A percentile compares a stretch with the other conserved stretches of the same genome.
These are phyloP conservation scores for Epichloe amarillans DNA, from an alignment of 2,329 filamentous ascomycete genomes.

Conservation along the genomic window DNA sequence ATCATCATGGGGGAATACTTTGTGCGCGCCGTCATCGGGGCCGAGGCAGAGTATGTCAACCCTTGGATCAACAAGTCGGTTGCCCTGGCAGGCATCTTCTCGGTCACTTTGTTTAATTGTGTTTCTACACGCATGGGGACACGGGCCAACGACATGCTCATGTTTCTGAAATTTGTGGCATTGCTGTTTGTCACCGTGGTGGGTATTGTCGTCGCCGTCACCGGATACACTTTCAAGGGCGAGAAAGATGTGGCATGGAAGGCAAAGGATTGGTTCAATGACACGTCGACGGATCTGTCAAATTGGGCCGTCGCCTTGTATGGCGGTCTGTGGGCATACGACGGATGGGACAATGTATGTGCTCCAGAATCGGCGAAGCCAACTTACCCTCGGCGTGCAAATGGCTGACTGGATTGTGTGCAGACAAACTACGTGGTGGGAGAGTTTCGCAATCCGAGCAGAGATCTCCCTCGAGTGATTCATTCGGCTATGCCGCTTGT, in stretches of 20 bases:
- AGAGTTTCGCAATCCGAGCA: slow-evolving; percentile 82
- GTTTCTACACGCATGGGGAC: slow-evolving; percentile 82
- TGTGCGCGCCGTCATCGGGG: slow-evolving; percentile 73
- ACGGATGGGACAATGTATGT: slow-evolving; percentile 95
- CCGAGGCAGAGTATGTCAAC: slow-evolving; percentile 69
- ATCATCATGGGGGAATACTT: slow-evolving; percentile 96
- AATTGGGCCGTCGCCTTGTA: slow-evolving; percentile 92
- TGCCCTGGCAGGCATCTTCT: slow-evolving; percentile 59
- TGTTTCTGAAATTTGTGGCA: slow-evolving; percentile 94
- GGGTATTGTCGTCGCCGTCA: slow-evolving; percentile 78
- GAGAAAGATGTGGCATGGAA: slow-evolving; percentile 77
- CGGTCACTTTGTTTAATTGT: slow-evolving; percentile 79
- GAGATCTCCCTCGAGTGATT: slow-evolving; percentile 86
- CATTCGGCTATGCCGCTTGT: slow-evolving; percentile 94
- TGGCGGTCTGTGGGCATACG: slow-evolving; percentile 92
- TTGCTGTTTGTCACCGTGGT: slow-evolving; percentile 75
- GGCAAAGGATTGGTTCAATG: slow-evolving; percentile 73
- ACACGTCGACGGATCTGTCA: slow-evolving; percentile 65
- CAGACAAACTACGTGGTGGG: slow-evolving; percentile 96
- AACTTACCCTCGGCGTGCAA: not conserved
- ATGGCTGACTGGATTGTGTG: not conserved
- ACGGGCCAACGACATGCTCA: slow-evolving; percentile 77
- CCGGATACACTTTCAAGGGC: slow-evolving; percentile 67
- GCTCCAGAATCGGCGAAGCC: not conserved
- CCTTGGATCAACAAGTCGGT: slow-evolving; percentile 86